Conservation (phyloP, 352 stramenopile species). For the Phytopythium litorale region DNA sequence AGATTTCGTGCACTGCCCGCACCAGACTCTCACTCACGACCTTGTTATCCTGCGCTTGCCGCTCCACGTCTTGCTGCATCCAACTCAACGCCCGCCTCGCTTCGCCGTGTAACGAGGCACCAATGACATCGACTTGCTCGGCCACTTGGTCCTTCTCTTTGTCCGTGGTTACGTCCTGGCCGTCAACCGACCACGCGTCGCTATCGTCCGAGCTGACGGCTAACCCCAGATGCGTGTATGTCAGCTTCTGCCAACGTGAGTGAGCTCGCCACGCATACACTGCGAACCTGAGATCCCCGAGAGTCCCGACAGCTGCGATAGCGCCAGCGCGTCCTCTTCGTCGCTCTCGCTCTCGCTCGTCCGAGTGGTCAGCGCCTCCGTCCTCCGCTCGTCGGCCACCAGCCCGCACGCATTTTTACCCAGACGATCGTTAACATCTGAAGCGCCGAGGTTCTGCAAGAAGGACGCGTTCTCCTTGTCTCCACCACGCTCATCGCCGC, state of each 20-base stretch:
- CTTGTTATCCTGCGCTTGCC: constrained; percentile 27
- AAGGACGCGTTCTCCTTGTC: constrained; percentile 3
- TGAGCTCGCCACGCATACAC: background rate
- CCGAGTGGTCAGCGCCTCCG: background rate
- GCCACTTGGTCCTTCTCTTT: background rate
- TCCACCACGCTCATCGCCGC: background rate
- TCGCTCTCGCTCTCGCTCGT: background rate
- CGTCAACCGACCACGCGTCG: constrained; percentile 5
- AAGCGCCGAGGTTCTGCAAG: background rate
- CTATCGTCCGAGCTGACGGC: constrained; percentile 1
- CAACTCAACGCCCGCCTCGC: constrained; percentile 28
- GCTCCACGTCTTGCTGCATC: constrained; percentile 43
- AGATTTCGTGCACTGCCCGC: constrained; percentile 22
- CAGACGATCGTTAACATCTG: too few relatives aligned
- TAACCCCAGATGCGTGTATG: background rate
- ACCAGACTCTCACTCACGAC: constrained; percentile 19
- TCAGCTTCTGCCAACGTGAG: background rate
- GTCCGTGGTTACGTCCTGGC: background rate
- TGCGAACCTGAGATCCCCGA: background rate
- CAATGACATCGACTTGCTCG: background rate
- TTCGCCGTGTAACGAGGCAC: constrained; percentile 13
- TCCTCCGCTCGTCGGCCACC: too few relatives aligned
- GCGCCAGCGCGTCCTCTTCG: background rate
- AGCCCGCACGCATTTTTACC: background rate
- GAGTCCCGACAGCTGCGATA: constrained; percentile 4